phyloP scores from a whole-genome alignment of 2,329 filamentous ascomycete species.

The Pestalotiopsis sp. region DNA sequence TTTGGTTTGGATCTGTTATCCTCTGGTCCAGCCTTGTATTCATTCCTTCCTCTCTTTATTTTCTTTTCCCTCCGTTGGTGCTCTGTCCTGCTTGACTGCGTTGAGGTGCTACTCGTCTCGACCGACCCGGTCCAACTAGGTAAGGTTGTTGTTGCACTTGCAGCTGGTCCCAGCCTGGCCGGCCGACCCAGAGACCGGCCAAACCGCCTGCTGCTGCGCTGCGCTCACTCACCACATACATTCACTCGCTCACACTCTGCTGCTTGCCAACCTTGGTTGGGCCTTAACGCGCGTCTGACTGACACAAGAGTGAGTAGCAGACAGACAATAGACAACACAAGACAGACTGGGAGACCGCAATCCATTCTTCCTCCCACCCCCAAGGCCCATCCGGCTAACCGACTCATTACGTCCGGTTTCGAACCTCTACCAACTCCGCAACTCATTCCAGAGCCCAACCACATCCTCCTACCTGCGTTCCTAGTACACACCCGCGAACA shows the following conservation, averaged over 20 bases:
- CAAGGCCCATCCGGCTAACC: slow-evolving; percentile 4
- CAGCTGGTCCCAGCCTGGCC: neutral
- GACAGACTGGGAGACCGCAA: slow-evolving; percentile 11
- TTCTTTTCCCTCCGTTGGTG: neutral
- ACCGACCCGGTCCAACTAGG: neutral
- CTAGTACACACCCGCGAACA: slow-evolving; percentile 8
- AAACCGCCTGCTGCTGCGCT: neutral
- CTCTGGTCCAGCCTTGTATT: neutral
- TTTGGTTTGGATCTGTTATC: neutral
- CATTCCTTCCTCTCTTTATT: neutral
- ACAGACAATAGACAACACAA: slow-evolving; percentile 1
- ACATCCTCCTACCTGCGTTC: slow-evolving; percentile 8
- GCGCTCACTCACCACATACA: neutral
- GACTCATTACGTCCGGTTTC: slow-evolving; percentile 9
- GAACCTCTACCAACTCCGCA: neutral
- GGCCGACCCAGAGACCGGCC: neutral
- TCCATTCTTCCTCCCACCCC: neutral
- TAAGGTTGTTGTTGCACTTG: neutral
- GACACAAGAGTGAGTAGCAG: neutral
- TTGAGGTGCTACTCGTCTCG: neutral
- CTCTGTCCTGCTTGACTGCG: neutral
- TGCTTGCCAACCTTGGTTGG: slow-evolving; percentile 1
- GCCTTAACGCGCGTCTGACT: slow-evolving; percentile 19
- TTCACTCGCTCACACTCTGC: neutral
- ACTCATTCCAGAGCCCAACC: slow-evolving; percentile 7